Percentiles rank a stretch among this genome's conserved stretches.
Conservation (phyloP, 2,329 filamentous ascomycete species). For the Malbranchea zuffiana region DNA sequence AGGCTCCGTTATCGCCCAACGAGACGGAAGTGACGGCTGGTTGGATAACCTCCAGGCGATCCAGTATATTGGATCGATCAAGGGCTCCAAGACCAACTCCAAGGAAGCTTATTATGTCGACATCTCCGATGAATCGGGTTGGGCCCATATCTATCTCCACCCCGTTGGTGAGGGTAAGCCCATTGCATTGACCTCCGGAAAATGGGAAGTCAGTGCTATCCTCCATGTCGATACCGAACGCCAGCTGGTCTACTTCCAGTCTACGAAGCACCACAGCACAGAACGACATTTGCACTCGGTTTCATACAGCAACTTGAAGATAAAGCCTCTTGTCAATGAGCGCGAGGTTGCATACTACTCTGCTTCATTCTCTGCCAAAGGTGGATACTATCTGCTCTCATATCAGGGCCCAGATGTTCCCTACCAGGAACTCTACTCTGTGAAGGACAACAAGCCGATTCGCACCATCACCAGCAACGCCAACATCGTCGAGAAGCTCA, state of each 20-base stretch:
- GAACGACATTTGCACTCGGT: constrained; percentile 59
- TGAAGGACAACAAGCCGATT: constrained; percentile 43
- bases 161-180: constrained; percentile 46
- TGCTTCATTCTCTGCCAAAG: constrained; percentile 53
- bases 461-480: constrained; percentile 52
- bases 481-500: constrained; percentile 44
- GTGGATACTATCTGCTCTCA: constrained; percentile 54
- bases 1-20: constrained; percentile 43
- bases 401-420: constrained; percentile 58
- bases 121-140: constrained; percentile 54
- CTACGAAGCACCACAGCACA: constrained; percentile 54
- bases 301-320: constrained; percentile 44
- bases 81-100: constrained; percentile 21
- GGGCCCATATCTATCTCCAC: constrained; percentile 56
- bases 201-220: constrained; percentile 54
- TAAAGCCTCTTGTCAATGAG: constrained; percentile 53
- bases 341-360: constrained; percentile 48
- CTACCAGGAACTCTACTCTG: constrained; percentile 55
- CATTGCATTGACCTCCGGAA: constrained; percentile 50
- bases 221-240: constrained; percentile 48
- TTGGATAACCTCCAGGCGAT: constrained; percentile 43
- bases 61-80: constrained; percentile 34
- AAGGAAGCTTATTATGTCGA: constrained; percentile 51
- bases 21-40: constrained; percentile 52
- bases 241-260: constrained; percentile 52